Evolutionary conservation across 2,329 filamentous ascomycete genomes (phyloP), one percentile per base, ranked within the genome.

Genomic region (Diaporthe nobilis): DNA sequence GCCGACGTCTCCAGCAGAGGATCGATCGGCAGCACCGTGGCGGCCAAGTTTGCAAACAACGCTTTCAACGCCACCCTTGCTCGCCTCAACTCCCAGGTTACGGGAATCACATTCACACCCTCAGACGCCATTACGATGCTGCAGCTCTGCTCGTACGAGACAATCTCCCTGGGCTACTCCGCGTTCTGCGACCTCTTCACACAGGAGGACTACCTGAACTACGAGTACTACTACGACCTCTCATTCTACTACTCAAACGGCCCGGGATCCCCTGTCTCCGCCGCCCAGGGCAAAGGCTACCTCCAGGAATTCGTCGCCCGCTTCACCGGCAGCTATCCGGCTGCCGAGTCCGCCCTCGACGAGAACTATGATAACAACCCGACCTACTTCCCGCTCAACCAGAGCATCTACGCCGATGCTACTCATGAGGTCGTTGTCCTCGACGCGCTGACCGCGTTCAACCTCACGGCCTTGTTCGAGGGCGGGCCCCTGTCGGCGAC

Each of bases 161-260:
- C 82, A 0, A 77, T 81, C 39, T 84, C 85, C 0, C 82, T 87
- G 2, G 85, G 85, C 34, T 86, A 85, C 77, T 86, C 85, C 0
- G 79, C 82, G 4, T 87, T 86, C 80, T 87, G 85, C 77, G 58
- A 75, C 8, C 80, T 87, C 13, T 87, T 86, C 79, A 85, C 79
- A 63, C 80, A 86, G 60, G 78, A 86, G 72, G 85, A 87, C 74
- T 87, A 84, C 75, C 42, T 86, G 13, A 85, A 85, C 76, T 86
- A 83, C 73, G 85, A 86, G 71, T 86, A 87, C 78, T 85, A 82
- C 78, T 85, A 82, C 77, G 85, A 87, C 74, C 78, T 87, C 42
- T 70, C 74, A 0, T 83, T 82, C 78, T 83, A 83, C 76, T 83
- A 83, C 76, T 79, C 80, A 61, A 81, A 82, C 51, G 82, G 82